Base-by-base conservation (phyloP, 2,329 filamentous ascomycete genomes). In the Microdochium trichocladiopsis region DNA sequence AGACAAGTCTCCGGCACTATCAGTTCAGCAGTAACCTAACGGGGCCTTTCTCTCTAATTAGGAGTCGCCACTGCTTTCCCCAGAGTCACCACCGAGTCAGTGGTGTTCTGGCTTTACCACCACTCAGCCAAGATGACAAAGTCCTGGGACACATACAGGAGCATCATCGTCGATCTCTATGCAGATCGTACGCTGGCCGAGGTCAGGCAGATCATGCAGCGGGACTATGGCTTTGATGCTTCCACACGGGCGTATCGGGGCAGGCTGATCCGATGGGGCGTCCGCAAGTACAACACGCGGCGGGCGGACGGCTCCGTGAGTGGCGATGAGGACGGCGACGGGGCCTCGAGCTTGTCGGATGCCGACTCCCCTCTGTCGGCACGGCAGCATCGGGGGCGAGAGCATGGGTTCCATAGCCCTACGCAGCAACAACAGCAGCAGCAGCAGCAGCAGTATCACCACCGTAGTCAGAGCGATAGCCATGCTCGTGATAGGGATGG, bases 191-290 rank as follows among this genome's bases (percentile, higher is more conserved):
- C 71, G 5, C 66, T 77, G 28, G 60, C 69, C 6, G 67, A 72
- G 21, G 73, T 76, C 37, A 67, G 62, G 58, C 52, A 55, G 14
- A 63, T 72, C 45, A 75, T 76, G 73, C 58, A 63, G 52, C 50
- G 60, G 22, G 47, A 60, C 23, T 58, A 74, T 50, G 57, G 57
- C 14, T 76, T 76, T 56, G 58, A 63, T 9, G 73, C 73, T 18
- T 75, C 73, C 73, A 68, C 66, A n/a, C 72, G 76, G 50, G 74
- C 76, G 2, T 79, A 78, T 57, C 67, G 75, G 21, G 73, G 74
- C n/a, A 68, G 72, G 36, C 69, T 79, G 55, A 67, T 72, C 23
- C 66, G 62, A 53, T 79, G 76, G 76, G 58, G 64, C 3, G 57
- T 76, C 43, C 61, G 64, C 57, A 79, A 79, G 60, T 79, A 79